Evolutionary conservation across 164 flowering plant species (phyloP).

Genomic region (Santalum album): DNA sequence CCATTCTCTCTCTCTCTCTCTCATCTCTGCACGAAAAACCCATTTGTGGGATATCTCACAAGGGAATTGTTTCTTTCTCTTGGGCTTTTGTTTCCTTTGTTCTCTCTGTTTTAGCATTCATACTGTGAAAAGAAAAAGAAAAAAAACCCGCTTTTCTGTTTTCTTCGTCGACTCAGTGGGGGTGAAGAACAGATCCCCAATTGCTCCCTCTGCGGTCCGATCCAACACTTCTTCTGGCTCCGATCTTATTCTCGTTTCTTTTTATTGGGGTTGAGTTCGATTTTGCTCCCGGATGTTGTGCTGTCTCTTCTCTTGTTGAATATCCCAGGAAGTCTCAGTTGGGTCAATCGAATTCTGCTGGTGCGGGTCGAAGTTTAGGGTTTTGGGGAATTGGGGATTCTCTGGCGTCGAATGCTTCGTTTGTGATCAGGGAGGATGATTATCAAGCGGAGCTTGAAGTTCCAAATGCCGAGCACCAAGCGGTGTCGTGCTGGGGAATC

Average conservation of each 20-base stretch:
- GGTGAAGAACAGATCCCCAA: neutral
- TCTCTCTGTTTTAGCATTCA: neutral
- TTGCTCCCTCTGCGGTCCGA: neutral
- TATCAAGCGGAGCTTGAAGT: conserved; percentile 1
- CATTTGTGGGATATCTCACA: no score
- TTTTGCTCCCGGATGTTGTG: neutral
- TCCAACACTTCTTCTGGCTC: neutral
- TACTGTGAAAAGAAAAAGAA: no score
- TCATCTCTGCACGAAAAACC: no score
- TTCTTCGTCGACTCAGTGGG: neutral
- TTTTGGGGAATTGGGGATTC: neutral
- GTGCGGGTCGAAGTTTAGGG: neutral
- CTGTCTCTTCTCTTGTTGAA: neutral
- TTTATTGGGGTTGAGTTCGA: neutral
- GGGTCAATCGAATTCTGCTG: neutral
- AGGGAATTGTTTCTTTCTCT: no score
- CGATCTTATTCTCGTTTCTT: no score
- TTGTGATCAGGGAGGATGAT: neutral
- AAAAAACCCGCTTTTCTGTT: neutral
- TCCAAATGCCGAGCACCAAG: conserved; percentile 1
- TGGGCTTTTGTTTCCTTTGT: neutral
- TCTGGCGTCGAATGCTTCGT: neutral
- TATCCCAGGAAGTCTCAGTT: neutral
- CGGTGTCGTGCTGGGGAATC: neutral
- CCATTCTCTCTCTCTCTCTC: no score